Conservation (phyloP, 2,329 filamentous ascomycete species). For the Monilinia aucupariae region DNA sequence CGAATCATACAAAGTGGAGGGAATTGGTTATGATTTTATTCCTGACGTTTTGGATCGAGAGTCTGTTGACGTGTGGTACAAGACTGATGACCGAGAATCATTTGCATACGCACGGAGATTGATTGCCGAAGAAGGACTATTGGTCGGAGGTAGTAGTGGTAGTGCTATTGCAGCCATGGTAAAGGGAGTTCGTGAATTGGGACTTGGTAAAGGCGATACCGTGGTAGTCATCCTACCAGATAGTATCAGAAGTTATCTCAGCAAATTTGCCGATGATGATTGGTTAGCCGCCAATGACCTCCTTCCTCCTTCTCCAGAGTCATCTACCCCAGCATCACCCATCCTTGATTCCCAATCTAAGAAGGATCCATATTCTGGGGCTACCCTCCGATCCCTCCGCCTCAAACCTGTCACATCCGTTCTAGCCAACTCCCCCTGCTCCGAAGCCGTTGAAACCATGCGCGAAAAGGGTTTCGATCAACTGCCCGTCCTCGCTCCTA, state of each 20-base stretch:
- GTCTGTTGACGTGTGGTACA: slow-evolving; percentile 90
- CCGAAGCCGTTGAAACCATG: slow-evolving; percentile 94
- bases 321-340: slow-evolving; percentile 38
- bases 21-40: slow-evolving; percentile 97
- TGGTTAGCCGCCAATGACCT: slow-evolving; percentile 97
- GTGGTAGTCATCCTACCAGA: slow-evolving; percentile 91
- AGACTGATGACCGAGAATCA: slow-evolving; percentile 88
- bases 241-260: slow-evolving; percentile 94
- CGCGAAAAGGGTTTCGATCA: slow-evolving; percentile 97
- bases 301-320: slow-evolving; percentile 56
- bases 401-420: slow-evolving; percentile 93
- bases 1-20: slow-evolving; percentile 93
- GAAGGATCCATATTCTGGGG: slow-evolving; percentile 66
- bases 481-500: slow-evolving; percentile 75
- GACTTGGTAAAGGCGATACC: slow-evolving; percentile 75
- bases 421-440: slow-evolving; percentile 62
- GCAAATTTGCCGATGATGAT: slow-evolving; percentile 98
- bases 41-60: slow-evolving; percentile 83
- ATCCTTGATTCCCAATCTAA: slow-evolving; percentile 37
- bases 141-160: slow-evolving; percentile 90
- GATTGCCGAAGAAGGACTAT: slow-evolving; percentile 88
- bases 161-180: slow-evolving; percentile 82
- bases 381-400: slow-evolving; percentile 75
- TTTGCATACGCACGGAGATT: slow-evolving; percentile 85
- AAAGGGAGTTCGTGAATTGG: slow-evolving; percentile 68